phyloP scores from a whole-genome alignment of 306 rosid species.

The Vigna radiata region DNA sequence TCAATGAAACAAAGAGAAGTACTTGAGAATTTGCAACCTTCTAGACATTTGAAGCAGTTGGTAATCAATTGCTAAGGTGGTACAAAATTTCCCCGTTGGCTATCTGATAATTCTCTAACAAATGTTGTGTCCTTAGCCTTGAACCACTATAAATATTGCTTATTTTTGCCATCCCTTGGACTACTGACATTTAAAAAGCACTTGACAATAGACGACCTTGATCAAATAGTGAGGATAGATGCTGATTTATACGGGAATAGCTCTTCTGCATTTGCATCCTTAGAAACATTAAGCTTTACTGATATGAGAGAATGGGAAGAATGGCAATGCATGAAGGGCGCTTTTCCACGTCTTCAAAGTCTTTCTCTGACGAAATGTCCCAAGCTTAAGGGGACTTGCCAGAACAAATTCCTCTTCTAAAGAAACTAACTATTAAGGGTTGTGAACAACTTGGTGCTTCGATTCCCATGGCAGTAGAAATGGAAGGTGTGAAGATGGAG shows the following conservation, averaged over 20 bases:
- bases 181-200: not conserved
- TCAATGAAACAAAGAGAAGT: not conserved
- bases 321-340: too few species aligned
- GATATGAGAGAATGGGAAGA: not conserved
- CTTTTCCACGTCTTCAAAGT: too few species aligned
- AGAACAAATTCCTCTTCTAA: too few species aligned
- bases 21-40: not conserved
- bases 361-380: too few species aligned
- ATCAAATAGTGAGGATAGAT: not conserved
- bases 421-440: not conserved
- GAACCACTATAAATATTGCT: not conserved
- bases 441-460: too few species aligned
- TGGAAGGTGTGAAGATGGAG: too few species aligned
- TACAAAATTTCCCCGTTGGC: not conserved
- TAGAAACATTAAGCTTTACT: not conserved
- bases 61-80: not conserved
- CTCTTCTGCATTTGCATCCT: not conserved
- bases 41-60: not conserved
- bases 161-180: not conserved
- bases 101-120: not conserved
- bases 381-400: too few species aligned
- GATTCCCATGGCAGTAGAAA: too few species aligned
- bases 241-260: not conserved
- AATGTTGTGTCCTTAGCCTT: not conserved
- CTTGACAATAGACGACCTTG: not conserved